Base-by-base conservation (phyloP, 768 basidiomycete genomes). In the Russula virescens region DNA sequence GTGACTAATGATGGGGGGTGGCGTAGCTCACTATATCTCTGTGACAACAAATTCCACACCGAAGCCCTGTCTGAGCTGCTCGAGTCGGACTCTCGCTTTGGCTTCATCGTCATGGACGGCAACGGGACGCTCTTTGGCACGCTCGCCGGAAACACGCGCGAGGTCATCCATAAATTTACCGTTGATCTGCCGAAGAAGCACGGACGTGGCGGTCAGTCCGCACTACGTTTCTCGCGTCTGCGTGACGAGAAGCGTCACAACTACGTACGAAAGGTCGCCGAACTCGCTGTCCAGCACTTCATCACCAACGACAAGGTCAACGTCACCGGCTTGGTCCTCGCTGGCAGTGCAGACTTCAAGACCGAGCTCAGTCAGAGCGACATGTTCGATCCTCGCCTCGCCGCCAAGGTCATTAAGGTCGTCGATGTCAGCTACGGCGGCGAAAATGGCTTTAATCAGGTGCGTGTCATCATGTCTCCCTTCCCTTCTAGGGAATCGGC, bases 161-260 rank as follows among this genome's bases (percentile, higher is more conserved):
- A 98, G 68, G 85, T 99, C 56, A 81, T 96, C 60, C 97, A 99
- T 79, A 98, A 98, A 76, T 98, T 98, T 79, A 93, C 93, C 21
- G 97, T 99, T 73, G 97, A 98, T 76, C 83, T 98, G 11, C 97
- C 97, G 47, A 99, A 99, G 81, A 99, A 99, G 80, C 97, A 98
- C 75, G 96, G 96, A 66, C 94, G 97, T 81, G 97, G 97, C 85
- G 97, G 97, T 75, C 97, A 99, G 76, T 98, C 97, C 59, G 97
- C 97, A 26, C 83, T 98, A 48, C 97, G 97, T 89, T 99, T 99
- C 85, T 92, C 96, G 45, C 96, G 97, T 81, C 85, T 99, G 54
- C 90, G 97, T 71, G 97, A 98, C 75, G 97, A 99, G 79, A 97
- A 97, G 75, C 87, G 97, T 51, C 95, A 98, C 86, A 99, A 98